A percentile compares a stretch with the other conserved stretches of the same genome.
Conservation (phyloP, 106 monocot species). For the Agapanthus africanus region DNA sequence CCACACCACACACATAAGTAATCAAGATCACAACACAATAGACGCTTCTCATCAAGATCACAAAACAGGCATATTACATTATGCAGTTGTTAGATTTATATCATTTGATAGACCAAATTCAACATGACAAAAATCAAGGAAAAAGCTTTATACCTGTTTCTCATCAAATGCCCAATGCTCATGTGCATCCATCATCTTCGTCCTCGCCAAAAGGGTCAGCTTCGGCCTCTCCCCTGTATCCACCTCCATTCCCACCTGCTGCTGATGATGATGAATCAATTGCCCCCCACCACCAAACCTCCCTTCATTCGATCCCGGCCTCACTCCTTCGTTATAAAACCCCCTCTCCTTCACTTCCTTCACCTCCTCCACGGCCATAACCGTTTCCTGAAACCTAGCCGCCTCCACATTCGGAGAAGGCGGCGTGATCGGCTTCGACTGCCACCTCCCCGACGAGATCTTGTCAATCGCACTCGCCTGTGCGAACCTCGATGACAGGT, state of each 20-base stretch:
- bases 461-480: constrained; percentile 95
- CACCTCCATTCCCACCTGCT: constrained; percentile 13
- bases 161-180: constrained; percentile 10
- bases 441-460: constrained; percentile 80
- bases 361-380: constrained; percentile 20
- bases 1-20: no score
- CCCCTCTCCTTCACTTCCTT: constrained; percentile 34
- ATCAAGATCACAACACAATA: no score
- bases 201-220: constrained; percentile 50
- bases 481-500: constrained; percentile 50
- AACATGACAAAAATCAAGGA: neutral
- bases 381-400: constrained; percentile 3
- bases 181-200: constrained; percentile 32
- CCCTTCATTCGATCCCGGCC: constrained; percentile 34
- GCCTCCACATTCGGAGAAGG: constrained; percentile 29
- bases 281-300: constrained; percentile 9
- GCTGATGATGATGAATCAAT: constrained; percentile 16
- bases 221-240: constrained; percentile 45
- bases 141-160: constrained; percentile 17
- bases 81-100: no score
- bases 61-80: no score
- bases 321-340: constrained; percentile 12
- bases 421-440: constrained; percentile 32
- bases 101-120: no score
- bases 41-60: no score